Evolutionary conservation across 495 filamentous ascomycete species (phyloP).

Genomic region (Penicillium longicatenatum): DNA sequence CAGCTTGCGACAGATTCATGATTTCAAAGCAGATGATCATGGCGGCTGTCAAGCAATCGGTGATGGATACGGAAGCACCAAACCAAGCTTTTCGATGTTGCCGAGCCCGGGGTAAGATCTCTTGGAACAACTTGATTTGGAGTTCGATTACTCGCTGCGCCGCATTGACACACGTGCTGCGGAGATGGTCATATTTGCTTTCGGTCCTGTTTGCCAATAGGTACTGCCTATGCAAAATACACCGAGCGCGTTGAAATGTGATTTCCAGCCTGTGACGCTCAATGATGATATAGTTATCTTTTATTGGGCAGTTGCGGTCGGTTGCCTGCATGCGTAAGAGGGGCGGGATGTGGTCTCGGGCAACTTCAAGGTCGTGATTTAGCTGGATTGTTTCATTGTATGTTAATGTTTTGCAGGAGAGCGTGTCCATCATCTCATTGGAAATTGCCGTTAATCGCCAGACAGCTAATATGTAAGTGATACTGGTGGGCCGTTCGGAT

Average conservation of each 20-base stretch:
- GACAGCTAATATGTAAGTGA: background rate
- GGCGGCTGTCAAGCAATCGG: background rate
- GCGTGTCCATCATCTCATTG: background rate
- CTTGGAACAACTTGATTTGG: background rate
- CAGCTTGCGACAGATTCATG: background rate
- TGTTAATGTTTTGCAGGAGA: background rate
- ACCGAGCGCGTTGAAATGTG: background rate
- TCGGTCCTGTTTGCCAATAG: background rate
- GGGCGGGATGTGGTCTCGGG: background rate
- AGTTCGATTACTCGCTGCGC: background rate
- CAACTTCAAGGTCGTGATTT: background rate
- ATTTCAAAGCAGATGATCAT: background rate
- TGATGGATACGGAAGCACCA: background rate
- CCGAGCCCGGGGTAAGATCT: background rate
- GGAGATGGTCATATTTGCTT: background rate
- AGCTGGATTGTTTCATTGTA: background rate
- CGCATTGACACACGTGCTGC: background rate
- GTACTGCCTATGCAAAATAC: background rate
- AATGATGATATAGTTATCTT: background rate
- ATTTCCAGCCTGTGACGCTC: background rate
- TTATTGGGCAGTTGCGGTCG: background rate
- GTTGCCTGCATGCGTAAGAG: background rate
- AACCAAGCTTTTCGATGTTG: background rate
- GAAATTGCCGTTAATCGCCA: background rate
- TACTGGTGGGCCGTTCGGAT: background rate